Conservation (phyloP, 2,329 filamentous ascomycete genomes). For the Fusarium stilboides region DNA sequence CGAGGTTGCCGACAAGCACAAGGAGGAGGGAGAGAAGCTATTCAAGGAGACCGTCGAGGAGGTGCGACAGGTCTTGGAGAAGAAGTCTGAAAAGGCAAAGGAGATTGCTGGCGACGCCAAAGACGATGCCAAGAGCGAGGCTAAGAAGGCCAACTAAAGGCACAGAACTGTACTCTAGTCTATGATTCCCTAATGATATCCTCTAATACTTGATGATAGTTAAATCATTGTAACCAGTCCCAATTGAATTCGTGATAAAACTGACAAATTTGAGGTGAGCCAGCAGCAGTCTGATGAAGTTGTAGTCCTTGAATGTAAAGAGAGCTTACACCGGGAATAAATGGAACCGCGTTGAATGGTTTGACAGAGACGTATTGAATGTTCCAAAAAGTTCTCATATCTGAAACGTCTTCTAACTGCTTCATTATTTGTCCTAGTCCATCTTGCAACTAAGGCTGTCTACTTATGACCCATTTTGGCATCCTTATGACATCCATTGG, state of each 20-base stretch:
- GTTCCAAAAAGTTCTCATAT: too few relatives aligned
- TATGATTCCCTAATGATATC: slow-evolving; percentile 25
- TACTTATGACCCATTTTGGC: background rate
- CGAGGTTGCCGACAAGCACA: slow-evolving; percentile 76
- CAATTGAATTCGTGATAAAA: background rate
- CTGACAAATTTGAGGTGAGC: too few relatives aligned
- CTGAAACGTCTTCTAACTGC: too few relatives aligned
- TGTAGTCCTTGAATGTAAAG: too few relatives aligned
- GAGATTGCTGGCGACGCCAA: slow-evolving; percentile 71
- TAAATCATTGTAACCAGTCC: background rate
- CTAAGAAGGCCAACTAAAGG: slow-evolving; percentile 60
- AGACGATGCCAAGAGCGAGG: slow-evolving; percentile 64
- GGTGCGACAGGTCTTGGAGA: slow-evolving; percentile 74
- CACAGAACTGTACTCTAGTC: slow-evolving; percentile 21
- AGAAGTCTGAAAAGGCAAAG: slow-evolving; percentile 69
- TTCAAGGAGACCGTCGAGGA: slow-evolving; percentile 79
- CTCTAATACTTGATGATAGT: slow-evolving; percentile 33
- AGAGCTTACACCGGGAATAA: too few relatives aligned
- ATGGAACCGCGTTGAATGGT: too few relatives aligned
- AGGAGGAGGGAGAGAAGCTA: slow-evolving; percentile 78
- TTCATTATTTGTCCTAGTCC: too few relatives aligned
- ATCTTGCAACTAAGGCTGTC: too few relatives aligned
- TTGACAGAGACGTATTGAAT: too few relatives aligned
- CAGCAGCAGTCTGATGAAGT: too few relatives aligned
- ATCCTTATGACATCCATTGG: background rate